Evolutionary conservation across 2,329 filamentous ascomycete genomes (phyloP).

Genomic region (Calonectria fujianensis): DNA sequence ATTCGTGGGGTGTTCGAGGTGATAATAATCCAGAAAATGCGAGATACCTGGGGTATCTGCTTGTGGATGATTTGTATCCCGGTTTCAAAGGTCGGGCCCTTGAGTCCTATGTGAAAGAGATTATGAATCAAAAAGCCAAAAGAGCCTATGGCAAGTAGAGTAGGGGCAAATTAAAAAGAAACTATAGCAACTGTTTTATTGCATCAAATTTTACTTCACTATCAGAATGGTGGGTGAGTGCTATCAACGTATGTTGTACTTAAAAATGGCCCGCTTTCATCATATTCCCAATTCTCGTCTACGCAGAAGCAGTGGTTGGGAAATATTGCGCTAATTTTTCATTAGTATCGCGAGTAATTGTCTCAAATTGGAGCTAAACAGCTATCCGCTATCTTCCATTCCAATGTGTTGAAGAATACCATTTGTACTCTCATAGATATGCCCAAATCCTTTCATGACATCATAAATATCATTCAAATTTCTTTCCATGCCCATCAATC

Average conservation of each 20-base stretch:
- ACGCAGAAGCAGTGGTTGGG: too few species aligned
- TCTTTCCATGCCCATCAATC: not conserved
- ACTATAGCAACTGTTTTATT: too few species aligned
- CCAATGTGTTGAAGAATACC: slow-evolving; percentile 14
- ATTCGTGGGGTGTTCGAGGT: slow-evolving; percentile 66
- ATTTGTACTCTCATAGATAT: slow-evolving; percentile 25
- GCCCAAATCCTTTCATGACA: slow-evolving; percentile 5
- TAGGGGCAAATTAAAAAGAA: not conserved
- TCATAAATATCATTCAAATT: slow-evolving; percentile 3
- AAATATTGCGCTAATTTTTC: too few species aligned
- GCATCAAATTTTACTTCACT: too few species aligned
- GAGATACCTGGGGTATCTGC: slow-evolving; percentile 72
- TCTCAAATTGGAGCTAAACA: too few species aligned
- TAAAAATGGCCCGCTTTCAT: too few species aligned
- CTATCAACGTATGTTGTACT: too few species aligned
- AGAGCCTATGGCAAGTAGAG: slow-evolving; percentile 11
- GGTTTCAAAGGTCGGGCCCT: not conserved
- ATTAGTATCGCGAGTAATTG: too few species aligned
- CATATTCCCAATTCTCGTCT: too few species aligned
- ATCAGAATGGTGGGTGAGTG: too few species aligned
- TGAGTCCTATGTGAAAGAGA: not conserved
- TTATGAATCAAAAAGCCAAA: not conserved
- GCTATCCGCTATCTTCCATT: not conserved
- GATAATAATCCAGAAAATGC: slow-evolving; percentile 73
- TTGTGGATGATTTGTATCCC: slow-evolving; percentile 72